These are phyloP conservation scores for Ophiostoma fasciatum DNA, from an alignment of 2,329 filamentous ascomycete genomes.

Conservation along the genomic window DNA sequence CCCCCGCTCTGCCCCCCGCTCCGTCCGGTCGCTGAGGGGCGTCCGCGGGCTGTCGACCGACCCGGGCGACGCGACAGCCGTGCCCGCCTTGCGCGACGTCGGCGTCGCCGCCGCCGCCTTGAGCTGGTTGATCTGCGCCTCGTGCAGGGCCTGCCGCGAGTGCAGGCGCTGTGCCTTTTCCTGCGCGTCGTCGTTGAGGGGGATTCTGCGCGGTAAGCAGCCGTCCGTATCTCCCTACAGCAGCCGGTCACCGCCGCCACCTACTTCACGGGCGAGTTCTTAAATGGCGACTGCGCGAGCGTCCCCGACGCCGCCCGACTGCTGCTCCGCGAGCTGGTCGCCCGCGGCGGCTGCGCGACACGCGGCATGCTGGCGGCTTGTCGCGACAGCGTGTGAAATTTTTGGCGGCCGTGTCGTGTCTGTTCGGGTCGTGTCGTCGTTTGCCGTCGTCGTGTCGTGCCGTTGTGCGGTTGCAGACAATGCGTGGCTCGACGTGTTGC, in stretches of 20 bases:
- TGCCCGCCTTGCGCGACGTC: slow-evolving; percentile 54
- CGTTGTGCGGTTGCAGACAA: too few relatives aligned
- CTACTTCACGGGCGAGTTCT: slow-evolving; percentile 44
- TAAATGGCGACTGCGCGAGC: slow-evolving; percentile 36
- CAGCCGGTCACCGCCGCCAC: too few relatives aligned
- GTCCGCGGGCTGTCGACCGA: slow-evolving; percentile 37
- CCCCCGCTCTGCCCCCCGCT: too few relatives aligned
- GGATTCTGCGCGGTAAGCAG: slow-evolving; percentile 50
- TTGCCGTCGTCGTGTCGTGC: background rate
- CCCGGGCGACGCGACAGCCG: slow-evolving; percentile 38
- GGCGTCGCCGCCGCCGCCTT: slow-evolving; percentile 57
- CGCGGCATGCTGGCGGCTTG: slow-evolving; percentile 34
- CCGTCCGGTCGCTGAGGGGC: slow-evolving; percentile 26
- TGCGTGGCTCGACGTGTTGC: background rate
- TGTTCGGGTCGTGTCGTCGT: background rate
- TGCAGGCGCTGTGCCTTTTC: slow-evolving; percentile 84
- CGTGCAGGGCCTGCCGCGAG: slow-evolving; percentile 74
- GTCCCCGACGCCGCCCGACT: slow-evolving; percentile 33
- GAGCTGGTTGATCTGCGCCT: slow-evolving; percentile 84
- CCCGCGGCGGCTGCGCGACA: slow-evolving; percentile 39
- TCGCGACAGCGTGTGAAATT: too few relatives aligned
- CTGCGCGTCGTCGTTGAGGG: slow-evolving; percentile 85
- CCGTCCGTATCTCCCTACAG: too few relatives aligned
- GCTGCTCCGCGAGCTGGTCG: slow-evolving; percentile 21
- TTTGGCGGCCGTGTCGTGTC: slow-evolving; percentile 8